These are phyloP conservation scores for Ambrosia hybrid DNA, from an alignment of 140 eudicot genomes.

Conservation along the genomic window DNA sequence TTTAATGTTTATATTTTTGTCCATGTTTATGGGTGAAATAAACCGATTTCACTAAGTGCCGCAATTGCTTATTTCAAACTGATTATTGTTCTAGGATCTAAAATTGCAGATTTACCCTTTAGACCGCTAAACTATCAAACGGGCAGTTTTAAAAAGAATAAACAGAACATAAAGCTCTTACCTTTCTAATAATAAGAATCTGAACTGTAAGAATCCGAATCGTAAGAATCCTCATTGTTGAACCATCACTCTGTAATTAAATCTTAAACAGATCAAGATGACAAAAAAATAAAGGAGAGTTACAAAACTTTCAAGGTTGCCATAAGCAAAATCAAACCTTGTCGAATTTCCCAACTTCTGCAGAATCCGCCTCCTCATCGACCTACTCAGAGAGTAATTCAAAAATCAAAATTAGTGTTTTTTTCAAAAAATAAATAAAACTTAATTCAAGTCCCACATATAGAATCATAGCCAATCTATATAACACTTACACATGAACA, in stretches of 20 bases:
- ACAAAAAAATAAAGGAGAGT: not conserved
- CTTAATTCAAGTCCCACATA: not conserved
- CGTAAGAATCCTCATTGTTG: slow-evolving; percentile 12
- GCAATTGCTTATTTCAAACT: not conserved
- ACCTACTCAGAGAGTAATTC: slow-evolving; percentile 31
- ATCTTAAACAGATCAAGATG: not conserved
- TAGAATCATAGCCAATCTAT: not conserved
- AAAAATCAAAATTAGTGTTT: slow-evolving; percentile 20
- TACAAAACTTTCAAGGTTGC: not conserved
- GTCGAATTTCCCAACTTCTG: slow-evolving; percentile 49
- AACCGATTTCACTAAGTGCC: not conserved
- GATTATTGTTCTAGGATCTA: not conserved
- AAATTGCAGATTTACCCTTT: not conserved
- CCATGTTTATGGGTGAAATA: not conserved
- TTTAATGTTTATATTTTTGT: not conserved
- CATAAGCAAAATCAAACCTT: slow-evolving; percentile 40
- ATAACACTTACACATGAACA: slow-evolving; percentile 32
- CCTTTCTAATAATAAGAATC: slow-evolving; percentile 18
- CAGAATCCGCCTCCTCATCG: slow-evolving; percentile 71
- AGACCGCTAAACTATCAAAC: not conserved
- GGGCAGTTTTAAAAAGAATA: not conserved
- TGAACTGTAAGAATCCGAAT: slow-evolving; percentile 17
- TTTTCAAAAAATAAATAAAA: not conserved
- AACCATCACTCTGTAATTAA: slow-evolving; percentile 9
- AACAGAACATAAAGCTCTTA: slow-evolving; percentile 17